Evolutionary conservation across 306 rosid species (phyloP).

Genomic region (Fragaria ananassa): DNA sequence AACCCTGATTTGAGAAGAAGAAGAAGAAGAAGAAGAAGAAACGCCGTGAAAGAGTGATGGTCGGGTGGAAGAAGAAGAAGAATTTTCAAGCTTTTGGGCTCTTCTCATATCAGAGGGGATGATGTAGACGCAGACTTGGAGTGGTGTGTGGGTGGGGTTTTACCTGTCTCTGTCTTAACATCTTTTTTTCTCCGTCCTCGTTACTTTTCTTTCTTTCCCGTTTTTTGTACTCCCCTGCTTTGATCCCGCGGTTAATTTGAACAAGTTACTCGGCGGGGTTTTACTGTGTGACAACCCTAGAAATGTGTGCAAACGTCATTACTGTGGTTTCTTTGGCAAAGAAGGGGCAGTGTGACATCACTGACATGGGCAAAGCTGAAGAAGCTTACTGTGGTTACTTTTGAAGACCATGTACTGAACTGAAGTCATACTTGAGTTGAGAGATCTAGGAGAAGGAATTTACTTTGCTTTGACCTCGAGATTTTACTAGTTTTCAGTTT

Average conservation of each 20-base stretch:
- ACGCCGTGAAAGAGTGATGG: slow-evolving; percentile 28
- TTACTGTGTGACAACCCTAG: not conserved
- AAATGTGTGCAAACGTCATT: not conserved
- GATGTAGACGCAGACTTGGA: slow-evolving; percentile 5
- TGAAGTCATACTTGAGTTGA: not conserved
- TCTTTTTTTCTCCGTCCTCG: not conserved
- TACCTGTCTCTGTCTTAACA: slow-evolving; percentile 25
- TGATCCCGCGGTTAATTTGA: not conserved
- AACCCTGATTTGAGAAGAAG: slow-evolving; percentile 22
- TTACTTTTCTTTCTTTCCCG: not conserved
- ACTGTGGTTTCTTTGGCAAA: not conserved
- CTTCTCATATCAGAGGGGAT: not conserved
- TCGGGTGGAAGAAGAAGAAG: slow-evolving; percentile 21
- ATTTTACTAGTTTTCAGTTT: not conserved
- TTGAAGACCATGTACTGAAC: too few relatives aligned
- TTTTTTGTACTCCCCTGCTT: not conserved
- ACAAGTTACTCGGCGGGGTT: slow-evolving; percentile 1
- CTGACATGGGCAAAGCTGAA: not conserved
- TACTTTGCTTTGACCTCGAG: not conserved
- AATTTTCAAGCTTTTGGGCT: slow-evolving; percentile 12
- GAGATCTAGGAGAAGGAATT: not conserved
- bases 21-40: not conserved
- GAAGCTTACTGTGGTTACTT: not conserved
- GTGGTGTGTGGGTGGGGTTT: slow-evolving; percentile 17
- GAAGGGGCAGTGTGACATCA: not conserved